Conservation (phyloP, 768 basidiomycete genomes). For the Scleroderma citrinum region DNA sequence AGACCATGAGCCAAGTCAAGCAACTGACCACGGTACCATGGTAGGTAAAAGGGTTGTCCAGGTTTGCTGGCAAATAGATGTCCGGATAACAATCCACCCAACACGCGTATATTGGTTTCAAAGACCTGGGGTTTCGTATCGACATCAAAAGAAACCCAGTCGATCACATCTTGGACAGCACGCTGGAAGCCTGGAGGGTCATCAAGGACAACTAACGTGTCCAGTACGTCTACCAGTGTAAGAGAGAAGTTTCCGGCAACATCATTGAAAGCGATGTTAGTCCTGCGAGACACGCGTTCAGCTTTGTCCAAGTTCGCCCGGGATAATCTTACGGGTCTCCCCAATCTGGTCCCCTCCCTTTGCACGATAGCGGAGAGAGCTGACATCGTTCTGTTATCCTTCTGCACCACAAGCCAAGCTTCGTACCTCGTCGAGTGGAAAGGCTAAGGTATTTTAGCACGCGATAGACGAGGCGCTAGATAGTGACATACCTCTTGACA, state of each 20-base stretch:
- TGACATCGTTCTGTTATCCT: conserved; percentile 28
- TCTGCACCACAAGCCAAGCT: conserved; percentile 3
- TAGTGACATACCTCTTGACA: conserved; percentile 60
- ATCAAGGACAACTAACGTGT: conserved; percentile 84
- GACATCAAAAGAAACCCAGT: conserved; percentile 85
- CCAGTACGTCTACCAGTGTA: conserved; percentile 77
- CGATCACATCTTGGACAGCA: conserved; percentile 78
- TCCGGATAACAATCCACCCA: conserved; percentile 85
- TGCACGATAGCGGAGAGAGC: conserved; percentile 87
- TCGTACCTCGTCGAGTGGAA: conserved; percentile 76
- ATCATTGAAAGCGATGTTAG: conserved; percentile 81
- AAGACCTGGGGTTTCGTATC: conserved; percentile 98
- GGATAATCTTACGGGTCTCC: conserved; percentile 58
- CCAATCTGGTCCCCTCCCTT: conserved; percentile 85
- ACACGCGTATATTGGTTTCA: conserved; percentile 90
- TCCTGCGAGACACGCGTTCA: conserved; percentile 29
- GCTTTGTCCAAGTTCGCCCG: conserved; percentile 2
- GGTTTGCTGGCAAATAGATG: conserved; percentile 73
- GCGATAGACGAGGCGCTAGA: conserved; percentile 6
- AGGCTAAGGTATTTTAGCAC: conserved; percentile 45
- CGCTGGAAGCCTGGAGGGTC: conserved; percentile 74
- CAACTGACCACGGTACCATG: conserved; percentile 82
- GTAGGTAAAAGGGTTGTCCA: conserved; percentile 63
- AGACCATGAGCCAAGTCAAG: conserved; percentile 81
- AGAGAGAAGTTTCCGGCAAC: conserved; percentile 92